phyloP scores from a whole-genome alignment of 2,329 filamentous ascomycete species.

The Curvularia lunata region DNA sequence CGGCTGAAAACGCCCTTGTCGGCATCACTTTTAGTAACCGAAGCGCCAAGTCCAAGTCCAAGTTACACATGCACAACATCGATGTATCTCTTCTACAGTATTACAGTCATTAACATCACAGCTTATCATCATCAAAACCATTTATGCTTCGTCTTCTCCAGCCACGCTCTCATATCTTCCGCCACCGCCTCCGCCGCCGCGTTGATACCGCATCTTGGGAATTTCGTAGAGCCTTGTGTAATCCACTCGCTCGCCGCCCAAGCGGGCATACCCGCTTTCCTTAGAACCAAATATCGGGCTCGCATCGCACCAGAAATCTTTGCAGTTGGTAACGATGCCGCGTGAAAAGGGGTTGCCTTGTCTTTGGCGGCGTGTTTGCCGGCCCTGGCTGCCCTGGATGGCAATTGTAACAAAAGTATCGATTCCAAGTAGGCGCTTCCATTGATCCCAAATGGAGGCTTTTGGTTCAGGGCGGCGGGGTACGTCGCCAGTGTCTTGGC shows the following conservation, averaged over 20 bases:
- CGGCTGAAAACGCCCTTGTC: neutral
- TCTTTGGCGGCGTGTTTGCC: slow-evolving; percentile 49
- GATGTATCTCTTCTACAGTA: neutral
- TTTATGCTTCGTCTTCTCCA: slow-evolving; percentile 36
- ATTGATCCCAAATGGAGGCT: slow-evolving; percentile 74
- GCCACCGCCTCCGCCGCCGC: slow-evolving; percentile 28
- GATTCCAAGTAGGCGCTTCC: slow-evolving; percentile 84
- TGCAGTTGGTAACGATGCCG: slow-evolving; percentile 86
- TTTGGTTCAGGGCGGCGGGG: slow-evolving; percentile 57
- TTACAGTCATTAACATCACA: slow-evolving; percentile 11
- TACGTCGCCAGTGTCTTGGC: slow-evolving; percentile 58
- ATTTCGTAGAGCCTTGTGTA: slow-evolving; percentile 91
- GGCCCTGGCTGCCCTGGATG: slow-evolving; percentile 68
- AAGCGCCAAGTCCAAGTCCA: neutral
- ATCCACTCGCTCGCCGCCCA: slow-evolving; percentile 81
- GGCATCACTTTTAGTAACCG: slow-evolving; percentile 17
- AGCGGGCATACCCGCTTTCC: slow-evolving; percentile 74
- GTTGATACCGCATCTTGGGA: slow-evolving; percentile 70
- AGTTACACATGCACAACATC: neutral
- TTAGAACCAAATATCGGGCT: slow-evolving; percentile 78
- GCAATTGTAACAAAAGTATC: slow-evolving; percentile 95
- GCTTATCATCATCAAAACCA: slow-evolving; percentile 7
- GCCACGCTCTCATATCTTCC: slow-evolving; percentile 67
- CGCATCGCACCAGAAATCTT: slow-evolving; percentile 94
- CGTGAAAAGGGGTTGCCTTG: slow-evolving; percentile 82